phyloP scores from a whole-genome alignment of 108 stramenopile genomes.

The Aurantiochytrium sp. region DNA sequence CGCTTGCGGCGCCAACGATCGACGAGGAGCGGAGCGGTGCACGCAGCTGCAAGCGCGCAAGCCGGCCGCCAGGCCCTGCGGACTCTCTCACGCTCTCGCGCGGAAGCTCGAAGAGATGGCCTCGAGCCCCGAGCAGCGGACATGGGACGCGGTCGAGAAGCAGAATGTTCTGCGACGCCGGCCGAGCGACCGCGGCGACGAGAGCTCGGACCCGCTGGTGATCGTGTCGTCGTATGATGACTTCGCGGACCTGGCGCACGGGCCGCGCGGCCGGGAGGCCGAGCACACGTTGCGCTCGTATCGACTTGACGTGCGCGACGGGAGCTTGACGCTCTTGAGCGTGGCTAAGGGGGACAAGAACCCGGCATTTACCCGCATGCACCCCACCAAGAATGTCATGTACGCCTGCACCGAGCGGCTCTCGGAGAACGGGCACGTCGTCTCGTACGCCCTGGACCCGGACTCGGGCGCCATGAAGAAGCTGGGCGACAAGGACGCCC shows the following conservation, averaged over 20 bases:
- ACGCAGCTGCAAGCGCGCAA: too few relatives aligned
- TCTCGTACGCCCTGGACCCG: slow-evolving; percentile 65
- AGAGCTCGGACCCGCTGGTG: background rate
- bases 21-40: too few relatives aligned
- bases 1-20: too few relatives aligned
- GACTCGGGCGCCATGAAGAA: slow-evolving; percentile 63
- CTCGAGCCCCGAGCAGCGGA: too few relatives aligned
- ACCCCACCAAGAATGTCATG: slow-evolving; percentile 80
- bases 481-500: slow-evolving; percentile 70
- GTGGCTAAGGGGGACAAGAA: slow-evolving; percentile 74
- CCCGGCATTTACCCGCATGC: slow-evolving; percentile 84
- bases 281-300: slow-evolving; percentile 72
- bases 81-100: too few relatives aligned
- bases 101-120: too few relatives aligned
- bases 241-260: slow-evolving; percentile 64
- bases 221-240: background rate
- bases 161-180: too few relatives aligned
- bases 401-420: slow-evolving; percentile 92
- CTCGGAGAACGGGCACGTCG: slow-evolving; percentile 74
- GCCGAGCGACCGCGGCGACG: too few relatives aligned
- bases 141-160: background rate
- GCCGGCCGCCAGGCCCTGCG: too few relatives aligned
- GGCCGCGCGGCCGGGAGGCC: slow-evolving; percentile 74
- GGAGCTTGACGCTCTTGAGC: slow-evolving; percentile 74
- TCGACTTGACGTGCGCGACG: slow-evolving; percentile 70